Evolutionary conservation across 2,329 filamentous ascomycete species (phyloP), one percentile per base, ranked within the genome.

Genomic region (Camptophora hylomeconis): DNA sequence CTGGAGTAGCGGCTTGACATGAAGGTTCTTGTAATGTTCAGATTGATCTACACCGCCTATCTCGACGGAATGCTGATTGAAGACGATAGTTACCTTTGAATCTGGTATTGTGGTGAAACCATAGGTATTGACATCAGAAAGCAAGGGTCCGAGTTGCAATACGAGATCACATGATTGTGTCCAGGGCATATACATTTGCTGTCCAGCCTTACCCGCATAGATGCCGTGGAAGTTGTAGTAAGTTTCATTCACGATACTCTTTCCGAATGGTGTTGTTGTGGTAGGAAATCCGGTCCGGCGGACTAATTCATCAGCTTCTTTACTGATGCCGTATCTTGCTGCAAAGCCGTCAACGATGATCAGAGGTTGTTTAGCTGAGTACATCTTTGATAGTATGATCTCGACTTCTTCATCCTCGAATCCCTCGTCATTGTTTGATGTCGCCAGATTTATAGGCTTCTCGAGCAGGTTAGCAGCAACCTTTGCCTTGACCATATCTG

Each of bases 1-100:
- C 36, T 65, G 66, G 18, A 94, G 63, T 11, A 92, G 79, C 27
- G 78, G 75, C 35, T 74, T 74, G 75, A 89, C 86, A 35, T 72
- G 67, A 6, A 89, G 67, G 25, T 75, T 73, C 0, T 80, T 78
- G 49, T 87, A 92, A 41, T 80, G 73, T 0, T 79, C 24, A 18
- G 13, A 14, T 14, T 22, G 24, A 24, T 28, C 23, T 17, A 24
- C 80, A 53, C 82, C 83, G 29, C 77, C 67, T 24, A 92, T 79
- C 30, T 71, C 69, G 44, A 79, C 74, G 41, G 72, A 68, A 35
- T 70, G 74, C 49, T 73, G 80, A 56, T 89, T 79, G 46, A 93
- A 75, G 42, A 87, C 78, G 45, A 93, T 82, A 2, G 77, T 79
- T 38, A 29, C 30, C 17, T 36, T 38, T 16, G 35, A 31, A 17